Conservation (phyloP, 164 flowering plant species). For the Dillenia suffruticosa region DNA sequence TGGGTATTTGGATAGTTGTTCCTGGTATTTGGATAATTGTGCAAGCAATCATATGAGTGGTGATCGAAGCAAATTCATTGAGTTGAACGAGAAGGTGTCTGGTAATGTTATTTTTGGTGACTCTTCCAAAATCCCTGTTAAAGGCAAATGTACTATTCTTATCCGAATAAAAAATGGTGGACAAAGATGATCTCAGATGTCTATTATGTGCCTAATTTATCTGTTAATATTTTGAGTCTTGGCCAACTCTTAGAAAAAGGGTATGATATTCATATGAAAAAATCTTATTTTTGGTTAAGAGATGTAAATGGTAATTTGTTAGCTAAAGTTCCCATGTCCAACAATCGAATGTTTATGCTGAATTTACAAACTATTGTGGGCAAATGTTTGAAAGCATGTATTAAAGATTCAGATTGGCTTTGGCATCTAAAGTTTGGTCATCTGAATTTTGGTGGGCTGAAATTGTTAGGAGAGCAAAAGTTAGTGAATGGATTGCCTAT, state of each 20-base stretch:
- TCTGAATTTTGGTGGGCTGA: background rate
- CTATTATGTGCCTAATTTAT: background rate
- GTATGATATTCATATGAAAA: background rate
- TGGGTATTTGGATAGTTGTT: too few species aligned
- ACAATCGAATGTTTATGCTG: background rate
- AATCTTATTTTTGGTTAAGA: background rate
- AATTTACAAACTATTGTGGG: background rate
- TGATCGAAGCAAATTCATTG: too few species aligned
- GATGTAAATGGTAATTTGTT: background rate
- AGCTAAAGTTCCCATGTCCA: background rate
- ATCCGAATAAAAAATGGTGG: too few species aligned
- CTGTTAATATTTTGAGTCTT: background rate
- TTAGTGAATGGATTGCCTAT: background rate
- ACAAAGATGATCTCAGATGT: too few species aligned
- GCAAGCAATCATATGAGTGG: too few species aligned
- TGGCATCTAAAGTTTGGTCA: constrained; percentile 5
- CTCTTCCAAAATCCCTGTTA: too few species aligned
- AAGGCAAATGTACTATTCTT: too few species aligned
- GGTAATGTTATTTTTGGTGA: too few species aligned
- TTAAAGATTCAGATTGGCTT: background rate
- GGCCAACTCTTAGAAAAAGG: constrained; percentile 6
- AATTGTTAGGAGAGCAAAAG: background rate
- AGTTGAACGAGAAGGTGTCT: too few species aligned
- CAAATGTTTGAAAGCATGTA: background rate
- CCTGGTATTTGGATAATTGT: too few species aligned